Evolutionary conservation across 306 rosid genomes (phyloP), one percentile per base, ranked within the genome.

Genomic region (Senna tora): DNA sequence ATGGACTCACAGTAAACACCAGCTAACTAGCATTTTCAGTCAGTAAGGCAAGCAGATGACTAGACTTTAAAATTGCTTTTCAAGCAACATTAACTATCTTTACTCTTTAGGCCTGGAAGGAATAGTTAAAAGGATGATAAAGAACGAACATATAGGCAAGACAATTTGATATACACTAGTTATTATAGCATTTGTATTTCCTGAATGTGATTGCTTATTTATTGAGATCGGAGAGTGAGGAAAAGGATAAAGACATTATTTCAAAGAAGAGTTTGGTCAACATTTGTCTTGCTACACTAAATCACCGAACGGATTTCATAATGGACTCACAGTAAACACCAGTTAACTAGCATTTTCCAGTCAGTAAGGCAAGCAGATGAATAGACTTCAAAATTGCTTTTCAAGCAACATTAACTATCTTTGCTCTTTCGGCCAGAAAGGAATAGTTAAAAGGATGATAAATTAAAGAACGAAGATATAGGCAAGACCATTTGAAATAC

Each of bases 401-500:
- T 14, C 8, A 53, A n/a, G n/a, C n/a, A n/a, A n/a, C n/a, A n/a
- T n/a, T n/a, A n/a, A n/a, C n/a, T n/a, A n/a, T n/a, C n/a, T n/a
- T n/a, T n/a, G n/a, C n/a, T n/a, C n/a, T n/a, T n/a, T n/a, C n/a
- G 62, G 63, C 20, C 74, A 67, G 50, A 73, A 79, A 61, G 16
- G 46, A 52, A 21, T 38, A 36, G 65, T 55, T 8, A 43, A 33
- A 58, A 20, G 59, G 56, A 62, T 73, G 38, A 49, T 36, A 28
- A n/a, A n/a, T n/a, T n/a, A n/a, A 45, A 12, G 16, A 68, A 68
- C 21, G n/a, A 45, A 36, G 28, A 73, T 46, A 34, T 9, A 14
- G 17, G 41, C 65, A 42, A 54, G 55, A 63, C 39, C 20, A 17
- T 45, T 66, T 10, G n/a, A 39, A 9, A 19, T 11, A n/a, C n/a